Conservation (phyloP, 192 early-diverging fungal species). For the Coemansia nantahalensis region DNA sequence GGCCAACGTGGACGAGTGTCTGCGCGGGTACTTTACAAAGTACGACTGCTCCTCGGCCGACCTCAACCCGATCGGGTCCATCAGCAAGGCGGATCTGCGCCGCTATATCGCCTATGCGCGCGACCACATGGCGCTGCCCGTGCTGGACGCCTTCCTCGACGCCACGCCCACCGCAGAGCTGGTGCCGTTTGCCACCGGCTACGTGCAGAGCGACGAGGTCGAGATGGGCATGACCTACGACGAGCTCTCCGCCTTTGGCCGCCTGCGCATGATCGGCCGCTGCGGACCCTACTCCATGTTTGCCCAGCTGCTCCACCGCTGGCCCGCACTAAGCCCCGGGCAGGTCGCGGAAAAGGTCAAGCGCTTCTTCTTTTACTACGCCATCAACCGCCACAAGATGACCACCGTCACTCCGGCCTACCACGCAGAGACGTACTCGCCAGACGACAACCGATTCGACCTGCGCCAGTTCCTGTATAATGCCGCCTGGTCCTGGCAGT, state of each 20-base stretch:
- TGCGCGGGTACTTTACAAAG: slow-evolving; percentile 97
- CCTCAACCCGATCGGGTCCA: slow-evolving; percentile 95
- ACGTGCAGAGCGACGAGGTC: slow-evolving; percentile 87
- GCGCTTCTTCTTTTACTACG: slow-evolving; percentile 93
- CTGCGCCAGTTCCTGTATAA: slow-evolving; percentile 96
- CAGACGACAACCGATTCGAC: slow-evolving; percentile 98
- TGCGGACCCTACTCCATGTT: slow-evolving; percentile 98
- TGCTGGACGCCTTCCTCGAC: slow-evolving; percentile 73
- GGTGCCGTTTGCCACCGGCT: slow-evolving; percentile 81
- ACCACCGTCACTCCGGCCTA: slow-evolving; percentile 94
- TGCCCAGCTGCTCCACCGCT: slow-evolving; percentile 75
- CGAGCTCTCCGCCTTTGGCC: slow-evolving; percentile 88
- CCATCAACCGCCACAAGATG: slow-evolving; percentile 99
- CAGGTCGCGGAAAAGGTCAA: slow-evolving; percentile 93
- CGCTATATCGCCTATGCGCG: slow-evolving; percentile 75
- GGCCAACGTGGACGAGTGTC: slow-evolving; percentile 96
- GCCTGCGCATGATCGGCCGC: slow-evolving; percentile 79
- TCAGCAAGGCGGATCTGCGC: slow-evolving; percentile 85
- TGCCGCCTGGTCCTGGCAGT: slow-evolving; percentile 92
- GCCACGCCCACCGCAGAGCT: slow-evolving; percentile 94
- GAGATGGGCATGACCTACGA: slow-evolving; percentile 99
- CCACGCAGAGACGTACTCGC: slow-evolving; percentile 92
- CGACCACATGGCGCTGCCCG: slow-evolving; percentile 61
- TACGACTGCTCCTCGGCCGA: slow-evolving; percentile 98
- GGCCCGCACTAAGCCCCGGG: no score